Conservation (phyloP, 2,329 filamentous ascomycete genomes). For the Cercospora zeina region DNA sequence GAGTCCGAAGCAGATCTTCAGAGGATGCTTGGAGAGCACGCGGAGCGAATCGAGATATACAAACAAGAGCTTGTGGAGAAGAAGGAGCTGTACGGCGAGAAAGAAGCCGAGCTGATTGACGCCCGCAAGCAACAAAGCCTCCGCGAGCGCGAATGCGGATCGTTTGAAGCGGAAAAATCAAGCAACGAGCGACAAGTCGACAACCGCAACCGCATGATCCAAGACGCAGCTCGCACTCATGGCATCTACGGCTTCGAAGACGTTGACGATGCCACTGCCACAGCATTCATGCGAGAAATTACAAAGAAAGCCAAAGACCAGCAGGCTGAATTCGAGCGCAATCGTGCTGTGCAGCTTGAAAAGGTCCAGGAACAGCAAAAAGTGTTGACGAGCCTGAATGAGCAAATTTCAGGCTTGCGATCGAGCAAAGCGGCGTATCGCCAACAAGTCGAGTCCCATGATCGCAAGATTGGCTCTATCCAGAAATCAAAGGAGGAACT, state of each 20-base stretch:
- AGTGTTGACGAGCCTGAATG: slow-evolving; percentile 70
- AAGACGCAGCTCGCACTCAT: slow-evolving; percentile 72
- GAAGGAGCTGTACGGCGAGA: slow-evolving; percentile 63
- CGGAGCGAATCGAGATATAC: slow-evolving; percentile 65
- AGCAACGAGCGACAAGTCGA: slow-evolving; percentile 79
- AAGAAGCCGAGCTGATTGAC: slow-evolving; percentile 56
- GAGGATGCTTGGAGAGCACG: slow-evolving; percentile 71
- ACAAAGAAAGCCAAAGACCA: slow-evolving; percentile 75
- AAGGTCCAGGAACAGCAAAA: slow-evolving; percentile 73
- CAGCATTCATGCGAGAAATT: slow-evolving; percentile 76
- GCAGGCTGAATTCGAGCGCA: slow-evolving; percentile 71
- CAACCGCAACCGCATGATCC: slow-evolving; percentile 71
- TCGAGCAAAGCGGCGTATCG: slow-evolving; percentile 74
- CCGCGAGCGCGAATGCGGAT: slow-evolving; percentile 67
- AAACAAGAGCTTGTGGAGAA: slow-evolving; percentile 64
- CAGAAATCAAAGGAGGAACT: slow-evolving; percentile 72
- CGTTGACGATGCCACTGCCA: slow-evolving; percentile 70
- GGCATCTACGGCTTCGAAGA: slow-evolving; percentile 82
- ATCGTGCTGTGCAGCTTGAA: slow-evolving; percentile 70
- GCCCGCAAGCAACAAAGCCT: slow-evolving; percentile 46
- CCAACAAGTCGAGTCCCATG: slow-evolving; percentile 70
- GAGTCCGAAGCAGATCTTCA: slow-evolving; percentile 78
- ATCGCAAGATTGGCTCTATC: slow-evolving; percentile 65
- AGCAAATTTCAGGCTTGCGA: slow-evolving; percentile 68
- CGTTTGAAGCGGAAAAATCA: slow-evolving; percentile 80